A percentile compares a stretch with the other conserved stretches of the same genome.
These are phyloP conservation scores for Mallotus japonicus DNA, from an alignment of 441 rosid species.

Conservation along the genomic window DNA sequence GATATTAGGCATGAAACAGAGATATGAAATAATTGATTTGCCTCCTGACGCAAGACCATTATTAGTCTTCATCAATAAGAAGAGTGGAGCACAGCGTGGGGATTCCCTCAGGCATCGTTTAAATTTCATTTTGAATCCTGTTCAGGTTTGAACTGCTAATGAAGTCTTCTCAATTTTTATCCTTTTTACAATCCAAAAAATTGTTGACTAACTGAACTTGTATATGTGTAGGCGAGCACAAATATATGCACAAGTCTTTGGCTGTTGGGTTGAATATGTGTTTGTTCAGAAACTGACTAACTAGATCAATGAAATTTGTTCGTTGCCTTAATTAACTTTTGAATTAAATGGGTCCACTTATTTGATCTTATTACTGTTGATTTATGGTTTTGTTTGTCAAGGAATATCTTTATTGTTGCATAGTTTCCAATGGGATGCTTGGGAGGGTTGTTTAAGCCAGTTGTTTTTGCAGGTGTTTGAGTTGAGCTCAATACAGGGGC, in stretches of 20 bases:
- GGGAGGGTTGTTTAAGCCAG: conserved; percentile 20
- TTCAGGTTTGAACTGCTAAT: conserved; percentile 55
- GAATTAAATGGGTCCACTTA: background rate
- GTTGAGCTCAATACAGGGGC: conserved; percentile 82
- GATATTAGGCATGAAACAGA: conserved; percentile 59
- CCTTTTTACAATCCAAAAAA: too few species aligned
- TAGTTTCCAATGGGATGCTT: conserved; percentile 1
- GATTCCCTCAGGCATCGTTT: conserved; percentile 78
- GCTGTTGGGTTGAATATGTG: background rate
- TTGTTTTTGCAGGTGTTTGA: conserved; percentile 66
- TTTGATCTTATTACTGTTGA: background rate
- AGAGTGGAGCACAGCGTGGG: conserved; percentile 96
- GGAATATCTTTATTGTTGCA: background rate
- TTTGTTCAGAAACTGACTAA: background rate
- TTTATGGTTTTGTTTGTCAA: background rate
- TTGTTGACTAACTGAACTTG: background rate
- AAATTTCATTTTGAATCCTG: conserved; percentile 89
- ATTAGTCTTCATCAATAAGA: conserved; percentile 89
- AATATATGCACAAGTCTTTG: too few species aligned
- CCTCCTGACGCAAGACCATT: conserved; percentile 91
- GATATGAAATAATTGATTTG: conserved; percentile 77
- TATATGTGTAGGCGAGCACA: background rate
- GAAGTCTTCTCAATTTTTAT: too few species aligned
- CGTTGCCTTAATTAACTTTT: too few species aligned
- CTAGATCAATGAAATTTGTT: background rate